Base-by-base conservation (phyloP, 176 grass and related monocot species). In the maize (Zea mays) region DNA sequence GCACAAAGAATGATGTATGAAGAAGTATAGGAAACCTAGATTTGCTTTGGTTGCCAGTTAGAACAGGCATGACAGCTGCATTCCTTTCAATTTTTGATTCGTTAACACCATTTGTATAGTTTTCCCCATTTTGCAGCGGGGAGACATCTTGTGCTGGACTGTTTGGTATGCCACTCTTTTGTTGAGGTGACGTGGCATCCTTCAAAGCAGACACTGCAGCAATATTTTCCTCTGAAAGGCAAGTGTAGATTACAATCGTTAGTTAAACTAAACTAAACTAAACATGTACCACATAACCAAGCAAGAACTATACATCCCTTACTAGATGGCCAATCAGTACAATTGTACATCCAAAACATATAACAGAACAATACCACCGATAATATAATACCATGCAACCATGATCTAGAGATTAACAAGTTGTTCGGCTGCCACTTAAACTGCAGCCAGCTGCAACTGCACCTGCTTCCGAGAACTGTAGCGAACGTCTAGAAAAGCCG, bases 1-100 rank as follows among this genome's bases (percentile, higher is more conserved):
- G 75, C 74, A 91, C 75, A 88, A 92, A 85, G 81, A 84, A 90
- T 77, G 79, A 83, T 49, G 66, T 72, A 61, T 80, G 75, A 77
- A 84, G 69, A 85, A 76, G 64, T 86, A 51, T 82, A 83, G 66
- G 74, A 73, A 89, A 99, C 96, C 96, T 96, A 85, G 90, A 93
- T 99, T 95, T 99, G 87, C 77, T 94, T 81, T 71, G 75, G 78
- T 85, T 74, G 84, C 69, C 78, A 65, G 82, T 85, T 62, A 81
- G 40, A 79, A 61, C 70, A 85, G 79, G 79, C 43, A 85, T 13
- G 21, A 49, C 77, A 82, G 86, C 69, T 0, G 13, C 41, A 79
- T 88, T 79, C 78, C 80, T 79, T 39, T 86, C 81, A 72, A 69
- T 72, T 67, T 84, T 90, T 73, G 86, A 73, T 71, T 78, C 80